phyloP scores from a whole-genome alignment of 139 green algal species.

The Diplosphaera chodatii region DNA sequence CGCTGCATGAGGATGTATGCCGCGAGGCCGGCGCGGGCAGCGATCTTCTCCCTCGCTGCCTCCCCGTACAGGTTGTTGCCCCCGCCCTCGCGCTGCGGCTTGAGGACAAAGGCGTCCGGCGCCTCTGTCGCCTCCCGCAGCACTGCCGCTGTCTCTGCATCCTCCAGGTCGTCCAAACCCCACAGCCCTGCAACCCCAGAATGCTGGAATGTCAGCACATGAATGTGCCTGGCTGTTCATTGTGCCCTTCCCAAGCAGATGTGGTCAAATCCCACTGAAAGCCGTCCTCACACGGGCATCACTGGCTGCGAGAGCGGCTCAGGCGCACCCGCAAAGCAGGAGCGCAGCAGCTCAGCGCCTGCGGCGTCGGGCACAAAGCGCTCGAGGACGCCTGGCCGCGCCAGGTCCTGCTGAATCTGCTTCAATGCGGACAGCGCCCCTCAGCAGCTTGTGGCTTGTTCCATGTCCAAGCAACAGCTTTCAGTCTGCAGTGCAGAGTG shows the following conservation, averaged over 20 bases:
- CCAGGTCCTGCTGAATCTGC: conserved; percentile 69
- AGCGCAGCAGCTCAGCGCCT: conserved; percentile 44
- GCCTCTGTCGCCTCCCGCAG: conserved; percentile 54
- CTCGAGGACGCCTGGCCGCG: conserved; percentile 55
- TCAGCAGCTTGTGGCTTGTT: too few relatives aligned
- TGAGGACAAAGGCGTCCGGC: conserved; percentile 86
- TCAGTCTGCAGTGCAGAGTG: too few relatives aligned
- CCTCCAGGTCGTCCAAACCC: conserved; percentile 71
- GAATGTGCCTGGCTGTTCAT: too few relatives aligned
- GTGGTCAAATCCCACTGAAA: too few relatives aligned
- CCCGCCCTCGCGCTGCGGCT: conserved; percentile 91
- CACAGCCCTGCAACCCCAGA: conserved; percentile 60
- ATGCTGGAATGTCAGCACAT: too few relatives aligned
- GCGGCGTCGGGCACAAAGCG: conserved; percentile 32
- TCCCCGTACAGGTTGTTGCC: conserved; percentile 96
- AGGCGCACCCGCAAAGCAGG: conserved; percentile 74
- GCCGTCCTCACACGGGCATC: too few relatives aligned
- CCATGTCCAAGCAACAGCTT: too few relatives aligned
- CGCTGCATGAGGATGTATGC: conserved; percentile 97
- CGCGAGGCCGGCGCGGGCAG: conserved; percentile 37
- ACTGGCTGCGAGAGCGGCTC: too few relatives aligned
- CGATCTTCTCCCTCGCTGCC: conserved; percentile 37
- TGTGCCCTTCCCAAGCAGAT: too few relatives aligned
- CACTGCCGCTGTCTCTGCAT: conserved; percentile 32
- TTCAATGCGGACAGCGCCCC: too few relatives aligned